Conservation (phyloP, 768 basidiomycete species). For the Termitomyces sp. region DNA sequence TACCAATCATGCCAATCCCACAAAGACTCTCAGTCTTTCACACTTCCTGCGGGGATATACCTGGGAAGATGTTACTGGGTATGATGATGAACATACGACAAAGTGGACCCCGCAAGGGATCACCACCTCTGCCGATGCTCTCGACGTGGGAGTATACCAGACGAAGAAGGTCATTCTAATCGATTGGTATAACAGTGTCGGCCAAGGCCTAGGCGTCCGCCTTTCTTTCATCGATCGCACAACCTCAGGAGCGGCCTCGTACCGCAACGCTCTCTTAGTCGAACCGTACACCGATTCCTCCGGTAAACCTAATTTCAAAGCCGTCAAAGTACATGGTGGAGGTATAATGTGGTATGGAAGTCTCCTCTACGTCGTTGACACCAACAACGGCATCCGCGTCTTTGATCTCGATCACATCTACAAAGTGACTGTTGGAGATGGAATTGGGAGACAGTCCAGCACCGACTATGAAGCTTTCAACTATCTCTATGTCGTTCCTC, state of each 20-base stretch:
- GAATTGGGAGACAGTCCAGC: slow-evolving; percentile 9
- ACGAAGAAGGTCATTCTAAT: slow-evolving; percentile 11
- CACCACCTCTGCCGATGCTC: slow-evolving; percentile 13
- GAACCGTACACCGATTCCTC: slow-evolving; percentile 10
- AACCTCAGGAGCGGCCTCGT: background rate
- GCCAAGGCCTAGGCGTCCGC: slow-evolving; percentile 7
- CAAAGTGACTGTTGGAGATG: slow-evolving; percentile 8
- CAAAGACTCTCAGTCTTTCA: slow-evolving; percentile 3
- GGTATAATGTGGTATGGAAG: slow-evolving; percentile 13
- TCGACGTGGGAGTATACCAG: slow-evolving; percentile 10
- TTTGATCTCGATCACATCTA: slow-evolving; percentile 12
- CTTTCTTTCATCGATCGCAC: slow-evolving; percentile 13
- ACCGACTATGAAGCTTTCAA: slow-evolving; percentile 11
- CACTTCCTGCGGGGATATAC: slow-evolving; percentile 10
- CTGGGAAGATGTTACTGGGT: slow-evolving; percentile 11
- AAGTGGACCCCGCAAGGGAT: slow-evolving; percentile 15
- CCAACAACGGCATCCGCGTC: slow-evolving; percentile 12
- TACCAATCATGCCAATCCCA: slow-evolving; percentile 11
- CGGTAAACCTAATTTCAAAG: slow-evolving; percentile 7
- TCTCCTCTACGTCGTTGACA: slow-evolving; percentile 11
- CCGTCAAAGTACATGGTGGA: slow-evolving; percentile 11
- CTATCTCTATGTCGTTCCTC: slow-evolving; percentile 11
- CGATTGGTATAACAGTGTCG: slow-evolving; percentile 12
- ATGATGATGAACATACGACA: slow-evolving; percentile 10
- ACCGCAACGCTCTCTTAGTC: slow-evolving; percentile 11